Evolutionary conservation across 2,329 filamentous ascomycete genomes (phyloP), one percentile per base, ranked within the genome.

Genomic region (Scytalidium lignicola): DNA sequence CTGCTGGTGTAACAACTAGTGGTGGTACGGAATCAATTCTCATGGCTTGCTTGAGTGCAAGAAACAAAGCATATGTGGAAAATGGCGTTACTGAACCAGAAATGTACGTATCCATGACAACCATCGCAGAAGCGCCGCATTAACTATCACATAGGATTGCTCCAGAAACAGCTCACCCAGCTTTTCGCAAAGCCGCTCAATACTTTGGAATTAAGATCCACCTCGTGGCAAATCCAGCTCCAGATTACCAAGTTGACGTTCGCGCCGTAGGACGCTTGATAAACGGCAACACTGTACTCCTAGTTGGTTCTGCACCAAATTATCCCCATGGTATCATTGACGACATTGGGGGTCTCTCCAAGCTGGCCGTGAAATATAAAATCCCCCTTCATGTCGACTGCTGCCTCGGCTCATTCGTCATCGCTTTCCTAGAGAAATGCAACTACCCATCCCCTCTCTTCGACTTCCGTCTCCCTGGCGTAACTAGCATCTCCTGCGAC

Each of bases 281-380:
- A 70, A 97, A 95, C 70, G 79, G 84, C 58, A 96, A 96, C 74
- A 97, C 91, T 0, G 72, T 96, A 52, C 74, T 97, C 20, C 82
- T 97, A 3, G 91, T 96, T 44, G 92, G 91, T 42, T 93, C 88
- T 3, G 90, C 92, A 0, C 91, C 92, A 51, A 96, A 96, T 75
- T 97, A 95, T 70, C 92, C 92, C 37, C 92, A 97, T 66, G 92
- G 92, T 54, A 93, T 96, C 64, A 91, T 96, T 56, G 92, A 97
- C 68, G 89, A 96, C 67, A 96, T 96, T 59, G 72, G 86, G 1
- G 80, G 81, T 1, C 80, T 97, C 32, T 95, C 90, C 46, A 85
- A 83, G 50, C 78, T 97, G 6, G 92, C 92, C 0, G 65, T 85
- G 28, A 82, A 83, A 62, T 83, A 86, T 65, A 85, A 84, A 62